Conservation (phyloP, 2,329 filamentous ascomycete species). For the Sclerotinia glacialis region DNA sequence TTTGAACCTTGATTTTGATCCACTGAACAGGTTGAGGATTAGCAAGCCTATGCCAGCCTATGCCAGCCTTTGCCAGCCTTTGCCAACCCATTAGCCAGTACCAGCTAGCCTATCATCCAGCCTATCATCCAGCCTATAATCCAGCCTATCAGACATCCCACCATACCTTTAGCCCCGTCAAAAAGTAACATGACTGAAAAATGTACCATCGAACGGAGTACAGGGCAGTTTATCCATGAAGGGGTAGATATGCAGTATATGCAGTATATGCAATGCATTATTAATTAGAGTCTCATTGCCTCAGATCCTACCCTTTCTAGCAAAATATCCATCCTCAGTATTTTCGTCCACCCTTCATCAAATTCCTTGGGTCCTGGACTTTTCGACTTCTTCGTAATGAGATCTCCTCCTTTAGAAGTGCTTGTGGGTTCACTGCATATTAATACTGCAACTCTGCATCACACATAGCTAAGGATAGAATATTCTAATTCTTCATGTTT, state of each 20-base stretch:
- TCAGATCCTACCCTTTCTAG: conserved; percentile 8
- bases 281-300: not conserved
- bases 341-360: not conserved
- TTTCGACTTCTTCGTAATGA: no score
- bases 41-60: not conserved
- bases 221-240: not conserved
- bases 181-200: conserved; percentile 16
- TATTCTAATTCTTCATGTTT: not conserved
- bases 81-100: no score
- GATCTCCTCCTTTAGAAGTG: no score
- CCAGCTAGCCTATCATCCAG: no score
- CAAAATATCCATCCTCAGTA: not conserved
- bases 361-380: not conserved
- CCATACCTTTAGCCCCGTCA: not conserved
- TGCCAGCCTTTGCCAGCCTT: no score
- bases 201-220: not conserved
- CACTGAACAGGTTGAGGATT: not conserved
- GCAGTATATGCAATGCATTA: no score
- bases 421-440: no score
- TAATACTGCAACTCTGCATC: no score
- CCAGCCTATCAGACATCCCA: not conserved
- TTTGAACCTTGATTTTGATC: not conserved
- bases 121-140: not conserved
- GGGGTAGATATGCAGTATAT: not conserved
- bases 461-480: not conserved